Base-by-base conservation (phyloP, 139 green algal genomes). In the Desmodesmus armatus region DNA sequence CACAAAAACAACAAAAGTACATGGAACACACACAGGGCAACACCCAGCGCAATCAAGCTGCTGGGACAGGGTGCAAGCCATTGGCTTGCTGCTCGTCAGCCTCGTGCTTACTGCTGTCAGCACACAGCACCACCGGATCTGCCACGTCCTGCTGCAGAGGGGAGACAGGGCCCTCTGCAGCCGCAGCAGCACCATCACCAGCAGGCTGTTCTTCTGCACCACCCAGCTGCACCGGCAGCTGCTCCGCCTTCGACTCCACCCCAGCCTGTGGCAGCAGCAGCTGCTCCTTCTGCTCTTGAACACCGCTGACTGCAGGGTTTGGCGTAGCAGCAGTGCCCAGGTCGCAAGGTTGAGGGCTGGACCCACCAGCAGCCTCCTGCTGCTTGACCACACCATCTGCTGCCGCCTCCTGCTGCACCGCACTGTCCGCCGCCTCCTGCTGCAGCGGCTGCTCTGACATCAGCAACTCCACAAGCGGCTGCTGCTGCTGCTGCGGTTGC, bases 401-500 rank as follows among this genome's bases (percentile, higher is more conserved):
- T 19, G 63, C 29, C 13, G 31, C 63, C n/a, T 43, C 29, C 63
- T 72, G 63, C 63, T 72, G 63, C 31, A 41, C 6, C 1, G 2
- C n/a, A 21, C 25, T 3, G 31, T 11, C 63, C 7, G 7, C 63
- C n/a, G 41, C 1, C 63, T 72, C 29, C 63, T 67, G 74, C 49
- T 81, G 74, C 74, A 53, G 37, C 27, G 37, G 69, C 69, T 77
- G 69, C 35, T 53, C 27, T 58, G 35, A 13, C 69, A 66, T 37
- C 11, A 13, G 73, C 44, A 40, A 37, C n/a, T 27, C 9, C 13
- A 29, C n/a, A 29, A 47, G n/a, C 33, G 35, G 17, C 11, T 81
- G 74, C 74, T 51, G 74, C 74, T 70, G 69, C 69, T 55, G 43
- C 23, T 29, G 60, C 11, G 60, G 60, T 17, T 69, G n/a, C n/a